Percentiles rank a stretch among this genome's conserved stretches.
Conservation (phyloP, 2,329 filamentous ascomycete genomes). For the Aureobasidium sp. region DNA sequence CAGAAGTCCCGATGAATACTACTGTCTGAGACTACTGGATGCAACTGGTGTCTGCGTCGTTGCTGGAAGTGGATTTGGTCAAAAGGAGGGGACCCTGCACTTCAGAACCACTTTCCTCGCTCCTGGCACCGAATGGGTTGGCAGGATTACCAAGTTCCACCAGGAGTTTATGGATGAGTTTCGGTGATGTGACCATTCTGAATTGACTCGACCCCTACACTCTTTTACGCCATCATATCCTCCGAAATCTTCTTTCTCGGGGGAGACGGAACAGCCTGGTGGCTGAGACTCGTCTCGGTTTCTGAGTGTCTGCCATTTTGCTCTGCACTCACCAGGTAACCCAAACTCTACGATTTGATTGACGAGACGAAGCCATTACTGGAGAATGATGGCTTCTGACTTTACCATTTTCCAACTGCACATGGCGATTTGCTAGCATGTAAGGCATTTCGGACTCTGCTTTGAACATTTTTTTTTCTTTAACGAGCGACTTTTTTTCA, state of each 20-base stretch:
- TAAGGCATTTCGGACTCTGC: too few relatives aligned
- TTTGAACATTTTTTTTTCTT: not conserved
- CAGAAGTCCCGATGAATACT: conserved; percentile 82
- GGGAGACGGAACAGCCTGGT: too few relatives aligned
- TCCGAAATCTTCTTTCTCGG: too few relatives aligned
- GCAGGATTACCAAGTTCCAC: conserved; percentile 83
- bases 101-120: conserved; percentile 96
- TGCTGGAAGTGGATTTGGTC: conserved; percentile 85
- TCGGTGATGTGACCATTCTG: conserved; percentile 23
- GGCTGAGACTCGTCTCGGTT: too few relatives aligned
- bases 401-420: too few relatives aligned
- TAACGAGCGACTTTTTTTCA: not conserved
- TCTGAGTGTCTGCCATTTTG: not conserved
- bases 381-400: too few relatives aligned
- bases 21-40: conserved; percentile 84
- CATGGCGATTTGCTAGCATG: too few relatives aligned
- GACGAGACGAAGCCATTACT: not conserved
- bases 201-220: too few relatives aligned
- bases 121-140: conserved; percentile 91
- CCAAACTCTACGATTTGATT: not conserved
- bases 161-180: conserved; percentile 83
- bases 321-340: not conserved
- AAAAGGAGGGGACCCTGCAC: conserved; percentile 84
- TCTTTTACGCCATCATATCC: too few relatives aligned
- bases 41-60: conserved; percentile 93